Evolutionary conservation across 2,329 filamentous ascomycete species (phyloP), one percentile per base, ranked within the genome.

Genomic region (Paecilomyces dactylethromorphus): DNA sequence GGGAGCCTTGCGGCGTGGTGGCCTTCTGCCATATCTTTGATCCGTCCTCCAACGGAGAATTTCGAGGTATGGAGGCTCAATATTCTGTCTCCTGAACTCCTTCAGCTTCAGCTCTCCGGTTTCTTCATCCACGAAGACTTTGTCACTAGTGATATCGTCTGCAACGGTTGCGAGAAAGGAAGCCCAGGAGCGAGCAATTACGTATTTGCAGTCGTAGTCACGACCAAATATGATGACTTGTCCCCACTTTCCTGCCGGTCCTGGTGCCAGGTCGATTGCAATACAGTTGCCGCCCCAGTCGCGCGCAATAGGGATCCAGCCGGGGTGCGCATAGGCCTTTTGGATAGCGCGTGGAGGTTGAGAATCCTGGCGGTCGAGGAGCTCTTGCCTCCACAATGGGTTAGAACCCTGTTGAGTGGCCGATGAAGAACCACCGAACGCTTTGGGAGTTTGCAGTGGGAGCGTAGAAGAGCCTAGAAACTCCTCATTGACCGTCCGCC

Each of bases 261-360:
- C 94, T 22, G 94, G 94, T 6, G 92, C 91, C 59, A 99, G 81
- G 74, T 99, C 94, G 53, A 97, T 85, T 18, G 92, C 93, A 69
- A 99, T 82, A 79, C 96, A 95, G 84, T 99, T 99, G 75, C 94
- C 94, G 73, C 94, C 94, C 94, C 94, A 99, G 74, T 99, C 94
- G 66, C 94, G 90, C 59, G 92, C 93, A 33, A 99, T 81, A 56
- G 94, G 93, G 66, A 99, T 97, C 94, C 94, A 99, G 56, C 87
- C 89, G 1, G 92, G 88, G 74, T 99, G 93, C 2, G 92, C 89
- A 70, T 99, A 99, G 0, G 90, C 90, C 73, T 92, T 96, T 72
- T 96, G 92, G 33, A 97, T 88, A 4, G 91, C 86, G 68, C 90
- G 88, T 10, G 90, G 82, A 8, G 94, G 94, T 60, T 97, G 89